Evolutionary conservation across 2,329 filamentous ascomycete genomes (phyloP), one percentile per base, ranked within the genome.

Genomic region (Cadophora sp.): DNA sequence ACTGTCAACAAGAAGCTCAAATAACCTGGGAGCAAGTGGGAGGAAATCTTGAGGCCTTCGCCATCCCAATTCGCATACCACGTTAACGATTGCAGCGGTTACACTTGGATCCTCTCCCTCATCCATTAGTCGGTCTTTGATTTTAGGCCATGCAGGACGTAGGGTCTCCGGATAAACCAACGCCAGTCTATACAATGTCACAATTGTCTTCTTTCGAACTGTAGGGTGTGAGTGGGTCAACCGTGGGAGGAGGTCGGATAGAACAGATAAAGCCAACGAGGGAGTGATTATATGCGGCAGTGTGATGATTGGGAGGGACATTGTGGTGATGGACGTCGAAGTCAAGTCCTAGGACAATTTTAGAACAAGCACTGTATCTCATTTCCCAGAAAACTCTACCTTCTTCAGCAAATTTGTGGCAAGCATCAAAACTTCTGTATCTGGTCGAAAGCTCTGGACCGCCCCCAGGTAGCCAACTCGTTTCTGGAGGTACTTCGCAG

Each of bases 361-460:
- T 47, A 74, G 66, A 59, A 71, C 59, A 33, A 22, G 6, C 16
- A 11, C 8, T n/a, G 20, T 22, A 30, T 30, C 55, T n/a, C 16
- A 18, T n/a, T 18, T 41, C 13, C 1, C 18, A 16, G 4, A 20
- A 24, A 14, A 18, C 39, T 72, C 66, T 73, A 90, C 91, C 87
- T 99, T 99, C 82, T 98, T 98, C 75, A 99, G 81, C 74, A 97
- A 83, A 80, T 99, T 99, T 69, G 96, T 97, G 41, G 95, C 96
- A 74, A 99, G 83, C 94, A 99, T 97, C 76, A 99, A 83, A 61
- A 99, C 96, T 78, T 99, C 96, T 2, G 96, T 99, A 75, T 98
- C 95, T 1, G 94, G 87, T 24, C 95, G 89, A 80, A 97, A 99
- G 83, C 91, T 98, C 83, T 99, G 96, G 36, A 97, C 94, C 9